These are phyloP conservation scores for Mortierella sp. DNA, from an alignment of 371 early-diverging fungal species.

Conservation along the genomic window DNA sequence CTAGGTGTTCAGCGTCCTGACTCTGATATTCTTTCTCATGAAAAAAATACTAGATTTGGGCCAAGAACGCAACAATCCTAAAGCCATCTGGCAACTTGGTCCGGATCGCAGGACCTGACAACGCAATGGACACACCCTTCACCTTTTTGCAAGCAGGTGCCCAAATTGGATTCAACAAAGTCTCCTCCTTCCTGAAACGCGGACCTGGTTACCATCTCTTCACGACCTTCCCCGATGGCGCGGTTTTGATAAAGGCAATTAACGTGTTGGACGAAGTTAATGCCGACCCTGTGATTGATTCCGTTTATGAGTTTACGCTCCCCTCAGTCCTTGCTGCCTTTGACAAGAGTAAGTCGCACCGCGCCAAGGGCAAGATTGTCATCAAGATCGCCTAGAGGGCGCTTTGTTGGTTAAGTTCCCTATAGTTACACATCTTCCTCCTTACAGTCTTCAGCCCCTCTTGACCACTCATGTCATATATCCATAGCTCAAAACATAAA, in stretches of 20 bases:
- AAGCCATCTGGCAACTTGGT: conserved; percentile 39
- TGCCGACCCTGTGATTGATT: conserved; percentile 38
- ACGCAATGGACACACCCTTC: conserved; percentile 19
- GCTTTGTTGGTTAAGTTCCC: too few species aligned
- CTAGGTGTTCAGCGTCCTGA: neutral
- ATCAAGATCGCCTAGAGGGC: conserved; percentile 31
- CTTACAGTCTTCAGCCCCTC: neutral
- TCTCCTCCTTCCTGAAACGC: conserved; percentile 17
- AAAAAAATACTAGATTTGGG: conserved; percentile 31
- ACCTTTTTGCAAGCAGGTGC: conserved; percentile 12
- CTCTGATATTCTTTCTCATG: neutral
- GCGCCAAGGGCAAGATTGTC: conserved; percentile 46
- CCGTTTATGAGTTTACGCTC: conserved; percentile 35
- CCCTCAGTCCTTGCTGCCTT: conserved; percentile 30
- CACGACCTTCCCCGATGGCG: conserved; percentile 32
- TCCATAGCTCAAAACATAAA: neutral
- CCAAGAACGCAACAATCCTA: conserved; percentile 26
- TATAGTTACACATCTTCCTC: neutral
- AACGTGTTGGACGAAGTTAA: conserved; percentile 26
- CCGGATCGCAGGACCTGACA: conserved; percentile 23
- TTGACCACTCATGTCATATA: too few species aligned
- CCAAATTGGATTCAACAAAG: conserved; percentile 19
- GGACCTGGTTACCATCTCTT: conserved; percentile 45
- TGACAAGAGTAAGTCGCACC: conserved; percentile 28
- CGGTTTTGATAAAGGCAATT: conserved; percentile 21